Evolutionary conservation across 2,329 filamentous ascomycete genomes (phyloP), one percentile per base, ranked within the genome.

Genomic region (Aspergillus fumigatiaffinis): DNA sequence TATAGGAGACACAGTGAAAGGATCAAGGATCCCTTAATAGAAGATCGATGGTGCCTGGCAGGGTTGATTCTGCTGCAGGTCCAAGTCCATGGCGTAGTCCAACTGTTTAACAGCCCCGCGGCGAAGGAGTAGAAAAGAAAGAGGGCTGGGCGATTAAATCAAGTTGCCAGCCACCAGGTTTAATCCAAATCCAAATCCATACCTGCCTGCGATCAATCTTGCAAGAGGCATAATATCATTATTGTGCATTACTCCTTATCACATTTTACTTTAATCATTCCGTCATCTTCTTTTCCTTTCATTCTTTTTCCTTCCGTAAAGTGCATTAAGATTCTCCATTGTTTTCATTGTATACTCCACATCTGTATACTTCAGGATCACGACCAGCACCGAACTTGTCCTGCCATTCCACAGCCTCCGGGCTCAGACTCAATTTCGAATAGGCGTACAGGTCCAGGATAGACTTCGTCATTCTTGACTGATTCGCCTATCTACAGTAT

Each of bases 81-180:
- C 60, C 60, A 58, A 56, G 52, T 38, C 32, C 32, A 17, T 14
- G 4, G 17, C 29, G 4, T 32, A 38, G 25, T 28, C 44, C 52
- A 49, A 47, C 21, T 26, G 25, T 26, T 26, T 26, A 21, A 26
- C 14, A n/a, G 21, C n/a, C 32, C 52, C 51, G 51, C 56, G 51
- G 44, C 35, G 52, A 62, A 53, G 46, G 35, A 53, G 25, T 9
- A 44, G 44, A 48, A 53, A 50, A 50, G 32, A 58, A 49, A 53
- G 44, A 59, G 53, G 53, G 53, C 53, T 51, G 53, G 59, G 57
- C 53, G 42, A 23, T 21, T 46, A 20, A 23, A 46, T 46, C 57
- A 52, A 49, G 55, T 51, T 56, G 51, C 60, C 63, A 65, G 63
- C 63, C 63, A 65, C 63, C 60, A 51, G 54, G 54, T 58, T 54